Evolutionary conservation across 176 grass and related monocot genomes (phyloP), one percentile per base, ranked within the genome.

Genomic region (Carex cristatella): DNA sequence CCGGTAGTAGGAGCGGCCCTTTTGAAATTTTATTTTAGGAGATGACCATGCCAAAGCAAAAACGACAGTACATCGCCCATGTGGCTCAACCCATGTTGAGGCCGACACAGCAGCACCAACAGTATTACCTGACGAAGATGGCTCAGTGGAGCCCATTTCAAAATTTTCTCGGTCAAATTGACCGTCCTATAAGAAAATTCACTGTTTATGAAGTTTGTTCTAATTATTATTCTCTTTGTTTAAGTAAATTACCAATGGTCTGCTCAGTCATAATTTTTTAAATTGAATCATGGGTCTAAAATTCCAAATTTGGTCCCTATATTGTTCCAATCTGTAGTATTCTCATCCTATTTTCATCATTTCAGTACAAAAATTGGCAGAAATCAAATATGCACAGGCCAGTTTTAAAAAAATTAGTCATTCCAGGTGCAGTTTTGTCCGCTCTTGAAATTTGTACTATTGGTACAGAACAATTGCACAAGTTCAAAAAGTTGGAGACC

Each of bases 1-100:
- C 95, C 95, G 92, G 63, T 91, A 89, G 61, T 98, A 98, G n/a
- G 79, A 86, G 76, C 84, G 88, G 65, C 91, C 92, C 64, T 98
- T 98, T 80, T 94, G 92, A 91, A 98, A 98, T 80, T 94, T 98
- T 81, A 98, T 88, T 76, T 90, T 86, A 15, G 92, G 92, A 58
- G 92, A 90, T 83, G 91, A 94, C 95, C 95, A 98, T 69, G 91
- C 91, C 80, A 98, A 86, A 10, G 92, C 86, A 61, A 98, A 98
- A 74, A 86, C 92, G 0, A 98, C 83, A 72, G 92, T 93, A 79
- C 95, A 94, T 88, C 88, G 94, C 74, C 92, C 95, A 79, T 93
- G 89, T 32, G 95, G 88, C 88, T 98, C 95, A 78, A 98, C 95
- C 95, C 89, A 98, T 84, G 92, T 94, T 65, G 92, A 94, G 69